Evolutionary conservation across 345 rosid species (phyloP), one percentile per base, ranked within the genome.

Genomic region (Rhodomyrtus tomentosa): DNA sequence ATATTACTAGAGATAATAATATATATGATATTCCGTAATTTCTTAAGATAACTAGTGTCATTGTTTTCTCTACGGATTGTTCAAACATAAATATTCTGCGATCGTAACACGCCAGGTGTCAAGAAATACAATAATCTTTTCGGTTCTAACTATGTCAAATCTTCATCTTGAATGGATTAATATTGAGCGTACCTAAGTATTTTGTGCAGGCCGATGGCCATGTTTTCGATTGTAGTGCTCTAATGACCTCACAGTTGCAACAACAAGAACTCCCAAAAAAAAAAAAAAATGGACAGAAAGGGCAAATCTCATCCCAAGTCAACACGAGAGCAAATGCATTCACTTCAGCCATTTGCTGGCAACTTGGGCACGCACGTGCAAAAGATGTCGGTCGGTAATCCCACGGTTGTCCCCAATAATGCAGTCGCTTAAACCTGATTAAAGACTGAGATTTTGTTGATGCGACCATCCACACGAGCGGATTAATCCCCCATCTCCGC

Each of bases 191-290:
- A 53, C 3, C 10, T 7, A 53, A 6, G 10, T 53, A 21, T 21
- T 7, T 6, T 7, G 25, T 53, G 55, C 55, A 7, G 21, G 25
- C 55, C 25, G 55, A 21, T 21, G 45, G 5, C 4, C 45, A 4
- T 20, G 76, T 13, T 21, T 20, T 20, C 45, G 2, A 68, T 18
- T 32, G 0, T 38, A 36, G 25, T 18, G 45, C 25, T 68, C 76
- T 68, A 9, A 18, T 68, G 13, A 18, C 45, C 76, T 68, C 42
- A 4, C 21, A 38, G 4, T 20, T 38, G 16, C 38, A 8, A 1
- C 9, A 1, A 2, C 21, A 7, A 29, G n/a, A n/a, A n/a, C n/a
- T n/a, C 36, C 8, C 0, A 6, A 21, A 20, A 52, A 5, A 16
- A 62, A 32, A 32, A 36, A 9, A 10, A 36, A 36, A 68, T n/a